These are phyloP conservation scores for Apiosordaria backusii DNA, from an alignment of 495 filamentous ascomycete species.

Conservation along the genomic window DNA sequence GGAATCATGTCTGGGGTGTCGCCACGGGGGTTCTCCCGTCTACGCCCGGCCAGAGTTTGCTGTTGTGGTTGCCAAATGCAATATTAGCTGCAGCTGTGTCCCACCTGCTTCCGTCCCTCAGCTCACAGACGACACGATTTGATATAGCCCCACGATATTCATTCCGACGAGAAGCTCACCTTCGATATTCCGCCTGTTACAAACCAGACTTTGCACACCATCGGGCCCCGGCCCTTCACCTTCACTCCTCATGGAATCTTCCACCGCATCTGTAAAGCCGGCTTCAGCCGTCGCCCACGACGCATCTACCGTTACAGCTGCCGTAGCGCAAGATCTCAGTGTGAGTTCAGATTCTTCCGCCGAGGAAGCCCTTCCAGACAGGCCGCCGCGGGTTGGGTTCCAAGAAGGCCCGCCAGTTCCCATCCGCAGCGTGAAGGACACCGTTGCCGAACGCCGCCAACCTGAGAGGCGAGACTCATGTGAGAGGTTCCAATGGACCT, in stretches of 20 bases:
- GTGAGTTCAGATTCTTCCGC: not conserved
- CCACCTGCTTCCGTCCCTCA: not conserved
- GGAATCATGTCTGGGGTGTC: not conserved
- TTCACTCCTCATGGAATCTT: not conserved
- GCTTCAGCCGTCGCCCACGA: not conserved
- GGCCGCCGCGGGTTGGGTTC: not conserved
- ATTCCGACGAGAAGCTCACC: not conserved
- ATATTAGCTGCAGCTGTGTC: not conserved
- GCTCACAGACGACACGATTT: not conserved
- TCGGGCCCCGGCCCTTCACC: not conserved
- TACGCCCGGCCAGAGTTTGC: not conserved
- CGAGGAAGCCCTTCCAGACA: not conserved
- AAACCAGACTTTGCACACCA: not conserved
- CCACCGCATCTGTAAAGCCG: not conserved
- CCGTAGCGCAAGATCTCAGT: not conserved
- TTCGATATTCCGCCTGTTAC: not conserved
- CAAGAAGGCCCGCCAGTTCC: not conserved
- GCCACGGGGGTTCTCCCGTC: not conserved
- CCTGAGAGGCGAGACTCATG: slow-evolving; percentile 19
- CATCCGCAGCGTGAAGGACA: slow-evolving; percentile 5
- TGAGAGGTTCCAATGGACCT: slow-evolving; percentile 15
- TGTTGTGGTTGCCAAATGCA: not conserved
- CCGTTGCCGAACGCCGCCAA: not conserved
- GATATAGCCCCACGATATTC: not conserved
- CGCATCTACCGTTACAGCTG: not conserved